Evolutionary conservation across 2,329 filamentous ascomycete species (phyloP), one percentile per base, ranked within the genome.

Genomic region (Penicillium sp.): DNA sequence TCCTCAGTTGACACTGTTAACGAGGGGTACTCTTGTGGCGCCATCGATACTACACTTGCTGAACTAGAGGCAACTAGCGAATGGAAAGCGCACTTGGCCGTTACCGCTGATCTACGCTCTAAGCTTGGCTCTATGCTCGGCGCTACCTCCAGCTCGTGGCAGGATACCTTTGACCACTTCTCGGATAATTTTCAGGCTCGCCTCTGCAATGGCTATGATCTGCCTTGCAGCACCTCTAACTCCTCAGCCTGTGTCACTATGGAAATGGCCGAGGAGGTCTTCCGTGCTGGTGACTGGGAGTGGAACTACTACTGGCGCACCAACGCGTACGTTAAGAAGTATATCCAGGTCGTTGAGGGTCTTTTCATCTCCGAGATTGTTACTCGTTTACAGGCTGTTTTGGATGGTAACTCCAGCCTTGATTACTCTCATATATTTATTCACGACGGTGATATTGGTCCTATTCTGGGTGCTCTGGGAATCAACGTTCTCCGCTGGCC

Each of bases 241-340:
- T 54, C 56, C 0, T 65, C 66, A 0, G 53, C 63, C 3, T 76
- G 74, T 50, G 73, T 72, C n/a, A 75, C 65, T 1, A 57, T 43
- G 31, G 53, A 63, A 0, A 70, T 74, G 58, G 73, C 70, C 1
- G 53, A 75, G 1, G 68, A 74, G 50, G 73, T 73, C 9, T 76
- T 76, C 60, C 72, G 74, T 29, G 73, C 73, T 1, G 74, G 74
- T 6, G 74, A 76, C 48, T 76, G 74, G 74, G 72, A 75, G 52
- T 76, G 73, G 70, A 76, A 76, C 47, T 76, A 75, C 60, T 75
- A 71, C 61, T 76, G 72, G 72, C 69, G 73, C 8, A 59, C 60
- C 3, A 75, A 71, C 41, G 62, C 66, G 0, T 66, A 75, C 41
- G 73, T 64, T 3, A 64, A 61, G n/a, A 64, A 65, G 46, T 76